These are phyloP conservation scores for Emmonsiellopsis sp. DNA, from an alignment of 2,329 filamentous ascomycete genomes.

Conservation along the genomic window DNA sequence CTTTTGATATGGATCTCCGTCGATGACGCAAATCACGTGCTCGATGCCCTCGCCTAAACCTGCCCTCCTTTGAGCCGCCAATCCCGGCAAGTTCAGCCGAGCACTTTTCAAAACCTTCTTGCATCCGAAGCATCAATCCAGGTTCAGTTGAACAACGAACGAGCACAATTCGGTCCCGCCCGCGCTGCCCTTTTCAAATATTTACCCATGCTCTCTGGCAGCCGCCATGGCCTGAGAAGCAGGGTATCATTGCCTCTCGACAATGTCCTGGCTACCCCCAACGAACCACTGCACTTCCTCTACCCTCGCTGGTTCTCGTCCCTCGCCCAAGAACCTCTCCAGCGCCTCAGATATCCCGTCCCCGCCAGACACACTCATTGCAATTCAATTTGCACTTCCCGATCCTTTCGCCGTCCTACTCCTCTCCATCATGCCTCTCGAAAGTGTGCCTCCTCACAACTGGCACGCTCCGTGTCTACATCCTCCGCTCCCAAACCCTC, in stretches of 20 bases:
- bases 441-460: too few relatives aligned
- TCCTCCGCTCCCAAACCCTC: too few relatives aligned
- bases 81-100: background rate
- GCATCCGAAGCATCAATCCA: slow-evolving; percentile 4
- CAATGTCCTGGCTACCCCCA: slow-evolving; percentile 24
- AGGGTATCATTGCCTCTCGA: slow-evolving; percentile 28
- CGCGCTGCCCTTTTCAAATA: background rate
- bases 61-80: background rate
- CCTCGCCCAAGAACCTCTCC: slow-evolving; percentile 8
- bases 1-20: background rate
- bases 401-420: too few relatives aligned
- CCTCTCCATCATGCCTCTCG: too few relatives aligned
- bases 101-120: background rate
- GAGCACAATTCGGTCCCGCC: background rate
- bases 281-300: slow-evolving; percentile 37
- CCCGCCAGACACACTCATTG: slow-evolving; percentile 3
- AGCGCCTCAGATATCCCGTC: background rate
- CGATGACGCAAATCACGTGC: background rate
- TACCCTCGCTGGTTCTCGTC: slow-evolving; percentile 34
- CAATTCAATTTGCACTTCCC: background rate
- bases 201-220: slow-evolving; percentile 34
- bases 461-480: too few relatives aligned
- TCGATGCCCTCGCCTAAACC: background rate
- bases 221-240: slow-evolving; percentile 31
- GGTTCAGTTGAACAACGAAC: background rate